Evolutionary conservation across 768 basidiomycete species (phyloP).

Genomic region (Auriscalpium vulgare): DNA sequence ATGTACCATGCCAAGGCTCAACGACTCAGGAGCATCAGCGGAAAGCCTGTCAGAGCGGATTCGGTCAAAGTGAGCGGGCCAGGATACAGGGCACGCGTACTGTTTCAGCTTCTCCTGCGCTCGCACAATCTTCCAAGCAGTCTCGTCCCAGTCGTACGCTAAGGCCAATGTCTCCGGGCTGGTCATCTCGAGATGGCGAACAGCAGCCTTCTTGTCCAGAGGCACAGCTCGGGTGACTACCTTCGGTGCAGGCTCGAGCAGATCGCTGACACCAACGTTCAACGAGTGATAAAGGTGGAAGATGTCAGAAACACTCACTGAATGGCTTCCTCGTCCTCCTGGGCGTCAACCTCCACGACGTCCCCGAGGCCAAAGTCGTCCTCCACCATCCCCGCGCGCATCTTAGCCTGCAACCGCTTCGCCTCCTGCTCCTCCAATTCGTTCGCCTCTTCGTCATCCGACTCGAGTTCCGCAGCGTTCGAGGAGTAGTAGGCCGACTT

Average conservation of each 20-base stretch:
- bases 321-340: slow-evolving; percentile 14
- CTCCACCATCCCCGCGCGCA: slow-evolving; percentile 60
- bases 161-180: slow-evolving; percentile 75
- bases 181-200: slow-evolving; percentile 66
- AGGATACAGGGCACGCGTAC: slow-evolving; percentile 13
- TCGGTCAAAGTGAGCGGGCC: neutral
- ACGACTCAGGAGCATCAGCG: slow-evolving; percentile 38
- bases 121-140: slow-evolving; percentile 43
- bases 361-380: slow-evolving; percentile 83
- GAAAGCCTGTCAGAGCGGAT: slow-evolving; percentile 34
- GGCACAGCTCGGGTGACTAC: slow-evolving; percentile 31
- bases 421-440: slow-evolving; percentile 88
- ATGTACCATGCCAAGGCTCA: slow-evolving; percentile 65
- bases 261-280: slow-evolving; percentile 23
- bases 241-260: slow-evolving; percentile 28
- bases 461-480: slow-evolving; percentile 72
- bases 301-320: slow-evolving; percentile 1
- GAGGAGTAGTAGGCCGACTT: slow-evolving; percentile 82
- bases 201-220: slow-evolving; percentile 48
- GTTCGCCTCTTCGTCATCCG: slow-evolving; percentile 84
- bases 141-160: slow-evolving; percentile 79
- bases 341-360: slow-evolving; percentile 30
- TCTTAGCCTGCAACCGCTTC: slow-evolving; percentile 66
- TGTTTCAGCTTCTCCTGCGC: slow-evolving; percentile 49
- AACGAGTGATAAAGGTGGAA: neutral